These are phyloP conservation scores for Melampsora americana DNA, from an alignment of 1,284 basidiomycete genomes.

Conservation along the genomic window DNA sequence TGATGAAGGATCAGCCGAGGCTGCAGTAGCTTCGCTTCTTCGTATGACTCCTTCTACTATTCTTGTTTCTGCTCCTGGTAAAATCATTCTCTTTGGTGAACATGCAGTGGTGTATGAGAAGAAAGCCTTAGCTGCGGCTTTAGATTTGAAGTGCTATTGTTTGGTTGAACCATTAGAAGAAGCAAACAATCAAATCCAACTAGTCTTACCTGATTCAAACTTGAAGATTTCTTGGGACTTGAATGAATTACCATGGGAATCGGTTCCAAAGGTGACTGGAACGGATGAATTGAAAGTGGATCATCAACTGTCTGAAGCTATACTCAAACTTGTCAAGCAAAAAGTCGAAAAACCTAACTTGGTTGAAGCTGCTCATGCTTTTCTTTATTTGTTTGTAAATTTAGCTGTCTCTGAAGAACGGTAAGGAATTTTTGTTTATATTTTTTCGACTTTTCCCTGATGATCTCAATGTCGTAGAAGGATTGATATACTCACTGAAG, in stretches of 20 bases:
- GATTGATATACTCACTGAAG: neutral
- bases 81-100: slow-evolving; percentile 97
- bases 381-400: slow-evolving; percentile 90
- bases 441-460: neutral
- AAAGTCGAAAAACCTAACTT: slow-evolving; percentile 53
- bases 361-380: slow-evolving; percentile 71
- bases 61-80: slow-evolving; percentile 89
- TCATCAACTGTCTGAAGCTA: slow-evolving; percentile 28
- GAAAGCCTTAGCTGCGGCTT: slow-evolving; percentile 91
- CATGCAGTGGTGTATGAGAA: slow-evolving; percentile 97
- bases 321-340: slow-evolving; percentile 7
- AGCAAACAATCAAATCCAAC: slow-evolving; percentile 64
- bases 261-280: slow-evolving; percentile 52
- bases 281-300: slow-evolving; percentile 39
- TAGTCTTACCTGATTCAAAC: slow-evolving; percentile 77
- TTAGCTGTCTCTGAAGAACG: slow-evolving; percentile 62
- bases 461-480: neutral
- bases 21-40: neutral
- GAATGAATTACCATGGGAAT: slow-evolving; percentile 75
- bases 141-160: slow-evolving; percentile 92
- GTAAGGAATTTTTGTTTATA: slow-evolving; percentile 56
- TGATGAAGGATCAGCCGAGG: neutral
- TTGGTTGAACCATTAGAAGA: slow-evolving; percentile 67
- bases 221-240: slow-evolving; percentile 80
- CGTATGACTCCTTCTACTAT: slow-evolving; percentile 56